These are phyloP conservation scores for Epicoccum sorghinum DNA, from an alignment of 2,329 filamentous ascomycete species.

Conservation along the genomic window DNA sequence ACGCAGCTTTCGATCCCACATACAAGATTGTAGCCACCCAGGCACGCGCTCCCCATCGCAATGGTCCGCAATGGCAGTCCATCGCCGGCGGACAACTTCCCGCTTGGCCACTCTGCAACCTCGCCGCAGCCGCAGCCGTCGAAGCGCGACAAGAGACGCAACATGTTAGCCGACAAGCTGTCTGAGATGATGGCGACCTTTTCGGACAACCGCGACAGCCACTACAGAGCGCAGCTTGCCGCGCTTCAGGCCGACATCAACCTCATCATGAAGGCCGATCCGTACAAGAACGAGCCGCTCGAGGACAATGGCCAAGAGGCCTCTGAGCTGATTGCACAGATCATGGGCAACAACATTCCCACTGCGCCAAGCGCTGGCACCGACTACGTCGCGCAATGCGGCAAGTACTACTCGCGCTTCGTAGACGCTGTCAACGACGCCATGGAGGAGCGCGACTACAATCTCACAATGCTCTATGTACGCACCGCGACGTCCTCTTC, in stretches of 20 bases:
- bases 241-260: constrained; percentile 91
- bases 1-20: background rate
- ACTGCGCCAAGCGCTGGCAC: constrained; percentile 65
- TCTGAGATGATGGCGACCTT: constrained; percentile 78
- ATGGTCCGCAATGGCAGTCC: constrained; percentile 50
- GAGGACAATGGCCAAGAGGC: constrained; percentile 70
- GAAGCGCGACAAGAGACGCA: constrained; percentile 89
- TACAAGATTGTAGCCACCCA: background rate
- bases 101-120: constrained; percentile 45
- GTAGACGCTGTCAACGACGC: constrained; percentile 85
- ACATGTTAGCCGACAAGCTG: constrained; percentile 79
- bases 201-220: constrained; percentile 77
- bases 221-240: constrained; percentile 88
- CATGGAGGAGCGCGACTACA: constrained; percentile 84
- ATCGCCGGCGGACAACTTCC: constrained; percentile 44
- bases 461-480: constrained; percentile 82
- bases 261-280: constrained; percentile 82
- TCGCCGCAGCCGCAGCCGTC: constrained; percentile 63
- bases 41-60: constrained; percentile 5
- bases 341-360: constrained; percentile 50
- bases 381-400: constrained; percentile 69
- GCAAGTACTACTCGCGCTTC: constrained; percentile 84
- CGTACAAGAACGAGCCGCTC: constrained; percentile 74
- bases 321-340: constrained; percentile 60
- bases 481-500: background rate